Conservation (phyloP, 257 asterid species). For the Scutellaria barbata region DNA sequence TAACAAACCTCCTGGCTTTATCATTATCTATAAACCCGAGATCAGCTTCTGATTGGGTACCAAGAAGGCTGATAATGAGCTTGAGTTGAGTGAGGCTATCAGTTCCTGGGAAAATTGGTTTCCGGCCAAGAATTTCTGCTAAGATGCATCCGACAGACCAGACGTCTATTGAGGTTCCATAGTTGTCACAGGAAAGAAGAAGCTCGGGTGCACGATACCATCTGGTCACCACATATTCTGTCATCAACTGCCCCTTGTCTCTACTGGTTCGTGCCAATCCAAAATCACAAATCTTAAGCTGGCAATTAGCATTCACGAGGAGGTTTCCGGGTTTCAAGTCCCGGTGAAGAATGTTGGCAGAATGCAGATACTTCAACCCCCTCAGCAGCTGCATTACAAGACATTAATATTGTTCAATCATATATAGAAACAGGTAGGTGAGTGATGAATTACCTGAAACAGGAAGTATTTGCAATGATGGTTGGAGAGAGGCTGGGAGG, state of each 20-base stretch:
- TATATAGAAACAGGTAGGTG: neutral
- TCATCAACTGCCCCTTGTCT: slow-evolving; percentile 48
- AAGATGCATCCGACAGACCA: slow-evolving; percentile 55
- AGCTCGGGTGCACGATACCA: slow-evolving; percentile 58
- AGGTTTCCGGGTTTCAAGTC: slow-evolving; percentile 55
- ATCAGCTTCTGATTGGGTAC: slow-evolving; percentile 43
- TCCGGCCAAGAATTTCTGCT: slow-evolving; percentile 51
- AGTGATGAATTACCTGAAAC: slow-evolving; percentile 40
- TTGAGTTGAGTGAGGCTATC: slow-evolving; percentile 49
- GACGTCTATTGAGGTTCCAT: slow-evolving; percentile 50
- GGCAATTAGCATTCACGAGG: slow-evolving; percentile 44
- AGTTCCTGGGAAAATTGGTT: slow-evolving; percentile 50
- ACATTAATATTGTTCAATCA: too few relatives aligned
- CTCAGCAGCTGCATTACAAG: slow-evolving; percentile 47
- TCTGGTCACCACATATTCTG: slow-evolving; percentile 51
- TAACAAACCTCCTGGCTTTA: slow-evolving; percentile 37
- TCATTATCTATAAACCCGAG: slow-evolving; percentile 47
- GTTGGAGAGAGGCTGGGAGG: slow-evolving; percentile 41
- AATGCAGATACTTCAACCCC: slow-evolving; percentile 50
- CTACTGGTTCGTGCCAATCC: slow-evolving; percentile 49
- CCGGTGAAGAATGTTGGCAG: slow-evolving; percentile 53
- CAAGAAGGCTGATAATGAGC: slow-evolving; percentile 48
- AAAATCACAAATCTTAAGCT: slow-evolving; percentile 52
- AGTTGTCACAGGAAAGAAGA: slow-evolving; percentile 49
- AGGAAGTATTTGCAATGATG: slow-evolving; percentile 51